phyloP scores from a whole-genome alignment of 2,329 filamentous ascomycete genomes.

The Neofusicoccum sp. region DNA sequence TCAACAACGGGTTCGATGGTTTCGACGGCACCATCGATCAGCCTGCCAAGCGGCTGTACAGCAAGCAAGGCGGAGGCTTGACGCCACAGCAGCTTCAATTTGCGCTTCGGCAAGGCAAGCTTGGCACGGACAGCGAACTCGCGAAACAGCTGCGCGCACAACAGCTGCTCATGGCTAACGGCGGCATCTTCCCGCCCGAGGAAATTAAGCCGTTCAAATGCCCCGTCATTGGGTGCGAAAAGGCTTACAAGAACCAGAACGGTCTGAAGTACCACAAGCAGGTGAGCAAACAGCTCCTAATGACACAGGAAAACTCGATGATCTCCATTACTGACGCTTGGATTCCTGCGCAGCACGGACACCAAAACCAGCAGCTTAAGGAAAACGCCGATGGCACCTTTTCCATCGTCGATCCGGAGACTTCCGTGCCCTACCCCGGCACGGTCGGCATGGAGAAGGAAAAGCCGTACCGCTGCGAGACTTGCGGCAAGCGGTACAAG shows the following conservation, averaged over 20 bases:
- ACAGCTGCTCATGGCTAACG: slow-evolving; percentile 51
- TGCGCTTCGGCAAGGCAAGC: slow-evolving; percentile 72
- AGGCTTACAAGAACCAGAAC: slow-evolving; percentile 99
- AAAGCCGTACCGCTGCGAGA: slow-evolving; percentile 96
- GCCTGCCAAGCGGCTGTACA: slow-evolving; percentile 89
- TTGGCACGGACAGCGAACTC: slow-evolving; percentile 73
- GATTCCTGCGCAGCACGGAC: slow-evolving; percentile 63
- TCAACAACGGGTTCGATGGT: slow-evolving; percentile 39
- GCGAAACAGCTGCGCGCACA: slow-evolving; percentile 64
- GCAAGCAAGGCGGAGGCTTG: slow-evolving; percentile 71
- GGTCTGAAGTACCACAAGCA: slow-evolving; percentile 87
- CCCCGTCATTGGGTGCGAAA: slow-evolving; percentile 96
- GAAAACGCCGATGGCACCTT: slow-evolving; percentile 97
- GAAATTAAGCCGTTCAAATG: slow-evolving; percentile 98
- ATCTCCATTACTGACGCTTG: slow-evolving; percentile 11
- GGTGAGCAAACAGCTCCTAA: slow-evolving; percentile 43
- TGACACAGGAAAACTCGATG: slow-evolving; percentile 16
- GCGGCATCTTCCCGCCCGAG: slow-evolving; percentile 56
- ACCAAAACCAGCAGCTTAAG: slow-evolving; percentile 93
- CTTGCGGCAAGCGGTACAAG: slow-evolving; percentile 98
- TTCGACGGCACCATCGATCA: slow-evolving; percentile 70
- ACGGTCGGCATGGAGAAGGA: slow-evolving; percentile 99
- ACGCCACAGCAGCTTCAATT: slow-evolving; percentile 68
- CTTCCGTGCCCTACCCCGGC: slow-evolving; percentile 88
- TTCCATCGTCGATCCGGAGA: slow-evolving; percentile 96